Evolutionary conservation across 2,329 filamentous ascomycete genomes (phyloP).

Genomic region (Hymenoscyphus scutula): DNA sequence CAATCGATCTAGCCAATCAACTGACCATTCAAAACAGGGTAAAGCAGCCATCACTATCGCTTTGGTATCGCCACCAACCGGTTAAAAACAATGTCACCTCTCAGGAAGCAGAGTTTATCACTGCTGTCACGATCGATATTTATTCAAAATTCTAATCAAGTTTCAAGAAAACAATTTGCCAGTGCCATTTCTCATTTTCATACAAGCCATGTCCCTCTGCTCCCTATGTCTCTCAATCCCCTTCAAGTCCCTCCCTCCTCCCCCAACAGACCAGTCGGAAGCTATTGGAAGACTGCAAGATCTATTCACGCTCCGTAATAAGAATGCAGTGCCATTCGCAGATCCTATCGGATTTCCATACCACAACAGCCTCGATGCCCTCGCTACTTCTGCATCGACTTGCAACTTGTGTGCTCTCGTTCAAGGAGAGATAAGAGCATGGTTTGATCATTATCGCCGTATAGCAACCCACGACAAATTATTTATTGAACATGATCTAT

Average conservation of each 20-base stretch:
- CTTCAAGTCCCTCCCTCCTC: background rate
- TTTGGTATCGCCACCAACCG: too few species aligned
- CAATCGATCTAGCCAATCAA: too few species aligned
- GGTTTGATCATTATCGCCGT: background rate
- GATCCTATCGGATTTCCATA: background rate
- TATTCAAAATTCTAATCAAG: too few species aligned
- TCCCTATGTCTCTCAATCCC: background rate
- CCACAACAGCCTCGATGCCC: background rate
- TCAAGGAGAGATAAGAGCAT: background rate
- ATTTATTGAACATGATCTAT: background rate
- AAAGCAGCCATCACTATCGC: too few species aligned
- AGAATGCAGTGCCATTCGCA: background rate
- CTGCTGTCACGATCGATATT: too few species aligned
- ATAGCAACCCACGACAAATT: background rate
- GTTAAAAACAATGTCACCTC: too few species aligned
- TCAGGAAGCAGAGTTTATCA: too few species aligned
- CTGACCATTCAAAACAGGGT: too few species aligned
- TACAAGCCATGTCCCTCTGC: background rate
- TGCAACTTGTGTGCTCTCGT: background rate
- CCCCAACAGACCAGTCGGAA: background rate
- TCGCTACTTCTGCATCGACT: background rate
- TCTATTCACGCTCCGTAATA: background rate
- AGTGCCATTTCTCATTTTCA: too few species aligned
- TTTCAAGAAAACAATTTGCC: too few species aligned
- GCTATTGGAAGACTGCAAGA: background rate